Evolutionary conservation across 345 rosid genomes (phyloP), one percentile per base, ranked within the genome.

Genomic region (Corchorus olitorius): DNA sequence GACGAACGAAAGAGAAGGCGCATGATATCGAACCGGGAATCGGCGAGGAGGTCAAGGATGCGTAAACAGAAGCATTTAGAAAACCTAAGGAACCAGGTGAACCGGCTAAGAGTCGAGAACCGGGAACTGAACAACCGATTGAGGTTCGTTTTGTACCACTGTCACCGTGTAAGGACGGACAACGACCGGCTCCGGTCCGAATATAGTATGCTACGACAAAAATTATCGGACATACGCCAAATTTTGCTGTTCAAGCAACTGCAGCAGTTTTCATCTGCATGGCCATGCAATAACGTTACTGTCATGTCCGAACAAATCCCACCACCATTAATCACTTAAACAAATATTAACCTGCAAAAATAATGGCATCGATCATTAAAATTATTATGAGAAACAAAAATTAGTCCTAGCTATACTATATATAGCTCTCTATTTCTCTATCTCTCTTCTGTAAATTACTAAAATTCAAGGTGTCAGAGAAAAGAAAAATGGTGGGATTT

Each of bases 1-100:
- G 92, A 92, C 33, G 97, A 90, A 54, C 84, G 93, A n/a, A 94
- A 89, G 80, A 75, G 82, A 67, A 89, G 87, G 81, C 86, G 98
- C 45, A 93, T 89, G 97, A 75, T 89, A 72, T 94, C 98, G 65
- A 94, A 93, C 90, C 89, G 97, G 75, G 95, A 94, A 73, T 93
- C 98, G 8, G 98, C 98, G 10, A 83, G 91, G 86, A 83, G 97
- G 78, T 93, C 98, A 0, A 83, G 98, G 78, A 85, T 89, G 91
- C 89, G 97, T 74, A 91, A 91, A 66, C 95, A 91, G 78, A 89
- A 77, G 85, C 94, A 91, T 79, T 74, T 87, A 76, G 94, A 93
- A 75, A 89, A 88, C 83, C 73, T 94, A 79, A 84, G 91, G 83
- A 87, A 85, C 78, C 91, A 89, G 83, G 83, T 76, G 86, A 90